These are phyloP conservation scores for Thalia dealbata DNA, from an alignment of 176 grass and related monocot species.

Conservation along the genomic window DNA sequence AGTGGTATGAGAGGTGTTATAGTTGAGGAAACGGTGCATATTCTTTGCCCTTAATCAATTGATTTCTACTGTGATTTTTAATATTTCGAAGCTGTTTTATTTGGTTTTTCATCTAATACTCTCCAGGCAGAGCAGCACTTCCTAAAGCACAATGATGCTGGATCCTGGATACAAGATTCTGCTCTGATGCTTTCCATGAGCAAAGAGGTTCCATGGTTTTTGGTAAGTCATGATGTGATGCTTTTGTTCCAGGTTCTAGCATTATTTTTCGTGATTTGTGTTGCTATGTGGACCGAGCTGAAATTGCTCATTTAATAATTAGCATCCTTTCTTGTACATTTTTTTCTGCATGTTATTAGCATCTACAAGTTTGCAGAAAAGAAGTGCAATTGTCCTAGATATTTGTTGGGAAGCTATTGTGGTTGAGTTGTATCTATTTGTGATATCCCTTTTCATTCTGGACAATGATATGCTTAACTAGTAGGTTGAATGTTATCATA, in stretches of 20 bases:
- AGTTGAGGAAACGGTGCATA: conserved; percentile 68
- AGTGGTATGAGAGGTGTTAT: conserved; percentile 91
- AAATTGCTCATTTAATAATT: background rate
- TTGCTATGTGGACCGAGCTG: background rate
- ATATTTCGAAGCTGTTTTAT: background rate
- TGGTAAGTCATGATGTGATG: conserved; percentile 43
- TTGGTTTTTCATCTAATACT: conserved; percentile 16
- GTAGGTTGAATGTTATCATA: background rate
- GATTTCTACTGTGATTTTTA: conserved; percentile 5
- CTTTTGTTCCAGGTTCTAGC: background rate
- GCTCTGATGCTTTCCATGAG: conserved; percentile 67
- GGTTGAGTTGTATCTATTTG: background rate
- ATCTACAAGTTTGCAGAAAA: background rate
- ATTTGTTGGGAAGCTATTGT: background rate
- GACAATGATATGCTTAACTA: background rate
- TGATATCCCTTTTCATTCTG: background rate
- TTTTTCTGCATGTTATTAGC: background rate
- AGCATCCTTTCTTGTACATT: background rate
- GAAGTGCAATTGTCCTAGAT: background rate
- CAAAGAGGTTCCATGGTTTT: conserved; percentile 92
- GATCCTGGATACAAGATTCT: conserved; percentile 97
- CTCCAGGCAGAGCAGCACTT: conserved; percentile 87
- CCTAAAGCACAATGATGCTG: conserved; percentile 91
- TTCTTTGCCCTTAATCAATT: background rate
- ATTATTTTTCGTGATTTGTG: background rate